Evolutionary conservation across 2,329 filamentous ascomycete genomes (phyloP).

Genomic region (Zasmidium citrigriseum): DNA sequence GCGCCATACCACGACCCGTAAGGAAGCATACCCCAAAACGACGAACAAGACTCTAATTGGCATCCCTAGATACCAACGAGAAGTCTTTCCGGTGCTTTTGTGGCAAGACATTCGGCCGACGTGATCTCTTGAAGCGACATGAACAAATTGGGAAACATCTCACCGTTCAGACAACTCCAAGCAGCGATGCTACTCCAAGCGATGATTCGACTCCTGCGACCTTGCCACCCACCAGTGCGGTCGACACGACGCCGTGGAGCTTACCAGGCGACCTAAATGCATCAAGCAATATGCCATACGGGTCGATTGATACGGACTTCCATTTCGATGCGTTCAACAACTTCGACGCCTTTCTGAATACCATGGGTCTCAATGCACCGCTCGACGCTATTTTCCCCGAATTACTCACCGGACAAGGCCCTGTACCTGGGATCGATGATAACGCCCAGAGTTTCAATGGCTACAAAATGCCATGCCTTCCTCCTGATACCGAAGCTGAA

Average conservation of each 20-base stretch:
- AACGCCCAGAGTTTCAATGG: not conserved
- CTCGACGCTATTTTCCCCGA: constrained; percentile 4
- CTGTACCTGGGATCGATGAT: not conserved
- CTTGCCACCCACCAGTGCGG: not conserved
- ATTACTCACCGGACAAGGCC: not conserved
- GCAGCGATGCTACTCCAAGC: not conserved
- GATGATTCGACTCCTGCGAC: not conserved
- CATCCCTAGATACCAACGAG: constrained; percentile 15
- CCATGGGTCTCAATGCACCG: constrained; percentile 10
- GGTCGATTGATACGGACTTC: not conserved
- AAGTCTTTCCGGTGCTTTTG: constrained; percentile 15
- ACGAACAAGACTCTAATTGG: not conserved
- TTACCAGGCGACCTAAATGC: too few relatives aligned
- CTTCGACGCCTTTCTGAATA: constrained; percentile 15
- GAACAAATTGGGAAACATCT: constrained; percentile 5
- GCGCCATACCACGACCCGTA: not conserved
- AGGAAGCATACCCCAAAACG: not conserved
- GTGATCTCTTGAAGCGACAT: constrained; percentile 15
- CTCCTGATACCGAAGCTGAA: constrained; percentile 6
- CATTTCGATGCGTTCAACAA: constrained; percentile 1
- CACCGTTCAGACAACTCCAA: not conserved
- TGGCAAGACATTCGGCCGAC: constrained; percentile 12
- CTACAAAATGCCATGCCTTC: not conserved
- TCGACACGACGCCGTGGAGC: not conserved
- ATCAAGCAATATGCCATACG: too few relatives aligned